Conservation (phyloP, 2,329 filamentous ascomycete genomes). For the Dactylellina drechsleri region DNA sequence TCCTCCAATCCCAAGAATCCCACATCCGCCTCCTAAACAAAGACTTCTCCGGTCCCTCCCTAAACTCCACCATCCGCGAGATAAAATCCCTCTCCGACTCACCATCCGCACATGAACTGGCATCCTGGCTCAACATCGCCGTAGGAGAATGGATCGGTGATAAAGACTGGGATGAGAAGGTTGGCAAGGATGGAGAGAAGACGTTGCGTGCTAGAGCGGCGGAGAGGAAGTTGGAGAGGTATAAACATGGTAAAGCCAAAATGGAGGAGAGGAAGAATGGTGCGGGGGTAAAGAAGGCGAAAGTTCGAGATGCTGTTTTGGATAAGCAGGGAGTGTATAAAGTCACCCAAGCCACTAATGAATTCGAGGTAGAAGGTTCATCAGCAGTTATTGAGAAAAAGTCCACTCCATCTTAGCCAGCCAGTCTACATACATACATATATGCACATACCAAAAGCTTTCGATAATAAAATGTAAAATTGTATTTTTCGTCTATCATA, state of each 20-base stretch:
- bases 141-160: constrained; percentile 35
- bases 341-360: background rate
- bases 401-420: background rate
- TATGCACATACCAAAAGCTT: background rate
- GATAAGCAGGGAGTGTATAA: background rate
- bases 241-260: background rate
- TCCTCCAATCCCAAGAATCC: constrained; percentile 53
- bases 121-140: constrained; percentile 23
- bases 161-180: background rate
- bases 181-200: constrained; percentile 9
- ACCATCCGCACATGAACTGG: background rate
- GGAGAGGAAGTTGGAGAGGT: constrained; percentile 3
- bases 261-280: background rate
- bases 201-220: constrained; percentile 19
- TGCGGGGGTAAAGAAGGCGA: background rate
- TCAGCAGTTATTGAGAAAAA: constrained; percentile 8
- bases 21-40: constrained; percentile 31
- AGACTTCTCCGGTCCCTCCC: constrained; percentile 1
- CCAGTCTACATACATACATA: background rate
- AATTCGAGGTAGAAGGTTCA: background rate
- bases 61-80: background rate
- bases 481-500: constrained; percentile 12
- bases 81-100: constrained; percentile 20
- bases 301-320: background rate
- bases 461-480: background rate